A percentile compares a stretch with the other conserved stretches of the same genome.
Conservation (phyloP, 805 yeast genomes). For the Brettanomyces sp. region DNA sequence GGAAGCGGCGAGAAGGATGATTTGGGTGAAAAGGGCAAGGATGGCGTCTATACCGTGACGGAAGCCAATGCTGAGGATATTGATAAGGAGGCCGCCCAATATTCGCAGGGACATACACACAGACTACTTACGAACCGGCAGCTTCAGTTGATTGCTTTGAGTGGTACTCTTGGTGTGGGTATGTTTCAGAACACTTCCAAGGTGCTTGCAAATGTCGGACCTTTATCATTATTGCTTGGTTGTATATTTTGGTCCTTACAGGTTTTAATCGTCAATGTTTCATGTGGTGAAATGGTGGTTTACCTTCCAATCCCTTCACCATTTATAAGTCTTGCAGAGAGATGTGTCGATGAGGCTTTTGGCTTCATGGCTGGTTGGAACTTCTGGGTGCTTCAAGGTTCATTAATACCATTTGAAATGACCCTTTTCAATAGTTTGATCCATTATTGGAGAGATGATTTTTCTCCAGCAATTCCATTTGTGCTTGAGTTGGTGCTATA, state of each 20-base stretch:
- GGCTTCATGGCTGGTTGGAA: conserved; percentile 42
- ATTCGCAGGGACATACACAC: conserved; percentile 14
- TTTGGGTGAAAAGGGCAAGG: neutral
- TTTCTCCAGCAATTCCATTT: conserved; percentile 36
- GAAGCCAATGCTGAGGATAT: neutral
- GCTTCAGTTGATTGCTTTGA: conserved; percentile 54
- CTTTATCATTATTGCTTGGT: conserved; percentile 31
- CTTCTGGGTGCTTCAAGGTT: conserved; percentile 36
- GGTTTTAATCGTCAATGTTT: conserved; percentile 30
- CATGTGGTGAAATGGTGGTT: conserved; percentile 38
- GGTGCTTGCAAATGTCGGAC: conserved; percentile 30
- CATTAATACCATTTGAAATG: conserved; percentile 38
- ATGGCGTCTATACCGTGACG: neutral
- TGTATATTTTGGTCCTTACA: conserved; percentile 34
- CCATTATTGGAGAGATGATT: conserved; percentile 40
- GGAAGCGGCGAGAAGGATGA: neutral
- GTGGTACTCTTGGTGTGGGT: conserved; percentile 40
- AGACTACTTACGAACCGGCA: conserved; percentile 32
- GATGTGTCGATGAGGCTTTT: conserved; percentile 36
- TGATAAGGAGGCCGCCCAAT: neutral
- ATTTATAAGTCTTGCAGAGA: conserved; percentile 35
- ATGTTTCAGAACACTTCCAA: conserved; percentile 30
- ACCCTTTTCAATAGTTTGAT: conserved; percentile 36
- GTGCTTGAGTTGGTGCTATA: conserved; percentile 32
- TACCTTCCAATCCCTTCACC: conserved; percentile 40